A percentile compares a stretch with the other conserved stretches of the same genome.
phyloP scores from a whole-genome alignment of 441 rosid genomes.

The Pelargonium fulgidum region DNA sequence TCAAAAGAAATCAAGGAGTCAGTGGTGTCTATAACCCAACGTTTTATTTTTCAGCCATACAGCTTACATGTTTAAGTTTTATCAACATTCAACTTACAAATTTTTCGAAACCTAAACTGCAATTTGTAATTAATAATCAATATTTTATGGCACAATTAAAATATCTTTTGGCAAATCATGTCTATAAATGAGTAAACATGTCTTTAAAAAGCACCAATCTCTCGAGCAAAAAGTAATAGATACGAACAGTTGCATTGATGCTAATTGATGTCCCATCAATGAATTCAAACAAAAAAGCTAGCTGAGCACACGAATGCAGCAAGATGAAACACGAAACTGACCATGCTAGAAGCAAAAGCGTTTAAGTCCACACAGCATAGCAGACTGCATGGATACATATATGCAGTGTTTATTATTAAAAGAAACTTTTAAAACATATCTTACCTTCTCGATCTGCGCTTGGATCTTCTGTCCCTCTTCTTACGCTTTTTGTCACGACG shows the following conservation, averaged over 20 bases:
- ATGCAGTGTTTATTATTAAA: background rate
- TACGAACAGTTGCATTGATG: background rate
- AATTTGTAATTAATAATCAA: background rate
- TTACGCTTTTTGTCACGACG: conserved; percentile 65
- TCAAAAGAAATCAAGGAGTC: conserved; percentile 18
- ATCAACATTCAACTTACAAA: background rate
- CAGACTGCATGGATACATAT: background rate
- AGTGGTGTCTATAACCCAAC: background rate
- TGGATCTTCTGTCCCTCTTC: conserved; percentile 60
- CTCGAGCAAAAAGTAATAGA: background rate
- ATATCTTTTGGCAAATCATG: background rate
- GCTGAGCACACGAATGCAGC: background rate
- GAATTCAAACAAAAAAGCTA: background rate
- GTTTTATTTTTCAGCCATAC: too few species aligned
- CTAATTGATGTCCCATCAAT: background rate
- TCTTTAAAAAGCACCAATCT: too few species aligned
- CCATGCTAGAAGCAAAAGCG: background rate
- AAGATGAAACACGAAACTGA: background rate
- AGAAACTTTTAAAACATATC: background rate
- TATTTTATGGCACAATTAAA: background rate
- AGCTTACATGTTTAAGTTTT: background rate
- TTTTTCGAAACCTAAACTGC: background rate
- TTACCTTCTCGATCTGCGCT: conserved; percentile 72
- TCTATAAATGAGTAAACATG: background rate
- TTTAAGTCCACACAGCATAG: background rate